Evolutionary conservation across 208 protist species (phyloP).

Genomic region (Herpetomonas samuelpessoai): DNA sequence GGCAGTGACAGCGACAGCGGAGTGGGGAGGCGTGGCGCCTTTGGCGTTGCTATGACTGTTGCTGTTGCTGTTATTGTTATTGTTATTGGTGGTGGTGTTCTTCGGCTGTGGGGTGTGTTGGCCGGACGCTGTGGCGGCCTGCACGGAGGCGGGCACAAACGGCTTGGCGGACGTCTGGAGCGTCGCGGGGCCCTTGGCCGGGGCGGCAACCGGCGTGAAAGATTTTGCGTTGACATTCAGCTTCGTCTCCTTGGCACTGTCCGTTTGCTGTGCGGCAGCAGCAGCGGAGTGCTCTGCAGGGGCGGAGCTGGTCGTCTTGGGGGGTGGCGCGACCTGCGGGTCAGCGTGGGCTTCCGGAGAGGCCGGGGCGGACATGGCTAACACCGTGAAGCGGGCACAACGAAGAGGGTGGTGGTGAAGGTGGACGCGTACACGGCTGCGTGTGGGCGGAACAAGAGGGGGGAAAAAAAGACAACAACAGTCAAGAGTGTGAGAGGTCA

Average conservation of each 20-base stretch:
- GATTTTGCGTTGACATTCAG: conserved; percentile 67
- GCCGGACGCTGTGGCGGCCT: background rate
- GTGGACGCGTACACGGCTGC: too few relatives aligned
- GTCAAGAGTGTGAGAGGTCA: too few relatives aligned
- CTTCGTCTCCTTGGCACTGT: conserved; percentile 17
- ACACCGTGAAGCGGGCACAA: too few relatives aligned
- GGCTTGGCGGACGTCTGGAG: background rate
- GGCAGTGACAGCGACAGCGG: too few relatives aligned
- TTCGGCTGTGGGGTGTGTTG: background rate
- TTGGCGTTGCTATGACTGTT: background rate
- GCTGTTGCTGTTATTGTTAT: conserved; percentile 5
- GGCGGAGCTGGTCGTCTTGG: background rate
- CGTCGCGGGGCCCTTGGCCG: background rate
- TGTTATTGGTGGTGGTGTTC: conserved; percentile 1
- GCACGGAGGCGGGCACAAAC: background rate
- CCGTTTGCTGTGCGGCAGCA: background rate
- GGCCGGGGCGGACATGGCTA: too few relatives aligned
- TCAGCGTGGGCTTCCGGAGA: too few relatives aligned
- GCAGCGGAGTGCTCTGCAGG: background rate
- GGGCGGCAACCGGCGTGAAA: conserved; percentile 31
- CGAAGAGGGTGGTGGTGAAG: too few relatives aligned
- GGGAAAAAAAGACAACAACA: too few relatives aligned
- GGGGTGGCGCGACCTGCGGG: too few relatives aligned
- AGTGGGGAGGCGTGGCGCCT: too few relatives aligned
- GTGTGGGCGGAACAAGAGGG: too few relatives aligned